A percentile compares a stretch with the other conserved stretches of the same genome.
Conservation (phyloP, 495 filamentous ascomycete species). For the Podospora didyma region DNA sequence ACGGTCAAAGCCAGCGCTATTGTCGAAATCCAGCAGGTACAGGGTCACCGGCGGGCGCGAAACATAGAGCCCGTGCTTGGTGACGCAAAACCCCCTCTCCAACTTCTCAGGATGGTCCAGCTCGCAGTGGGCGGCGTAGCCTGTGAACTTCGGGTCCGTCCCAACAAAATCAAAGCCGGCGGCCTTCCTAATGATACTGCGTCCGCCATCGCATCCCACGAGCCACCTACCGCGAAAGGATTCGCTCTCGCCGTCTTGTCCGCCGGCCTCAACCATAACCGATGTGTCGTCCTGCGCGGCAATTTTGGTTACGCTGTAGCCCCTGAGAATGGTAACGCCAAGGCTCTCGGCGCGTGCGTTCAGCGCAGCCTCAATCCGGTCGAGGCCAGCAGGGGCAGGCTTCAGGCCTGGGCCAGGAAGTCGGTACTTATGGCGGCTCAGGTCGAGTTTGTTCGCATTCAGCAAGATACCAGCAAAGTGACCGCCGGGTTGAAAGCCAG, state of each 20-base stretch:
- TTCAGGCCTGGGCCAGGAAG: constrained; percentile 18
- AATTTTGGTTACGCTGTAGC: constrained; percentile 12
- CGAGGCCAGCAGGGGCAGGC: constrained; percentile 7
- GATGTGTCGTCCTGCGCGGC: constrained; percentile 7
- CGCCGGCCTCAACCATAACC: constrained; percentile 14
- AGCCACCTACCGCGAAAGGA: constrained; percentile 21
- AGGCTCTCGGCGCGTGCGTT: constrained; percentile 20
- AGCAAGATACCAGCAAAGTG: constrained; percentile 30
- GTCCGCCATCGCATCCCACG: constrained; percentile 34
- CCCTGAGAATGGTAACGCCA: constrained; percentile 27
- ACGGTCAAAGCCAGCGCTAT: constrained; percentile 2
- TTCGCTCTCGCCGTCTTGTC: constrained; percentile 2
- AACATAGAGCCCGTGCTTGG: constrained; percentile 4
- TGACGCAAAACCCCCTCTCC: constrained; percentile 19
- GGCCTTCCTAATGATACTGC: constrained; percentile 24
- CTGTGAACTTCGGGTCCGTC: constrained; percentile 14
- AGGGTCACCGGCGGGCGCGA: neutral
- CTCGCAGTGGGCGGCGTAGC: constrained; percentile 21
- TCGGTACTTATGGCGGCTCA: constrained; percentile 22
- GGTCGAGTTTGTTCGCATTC: constrained; percentile 24
- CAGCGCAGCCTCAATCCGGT: constrained; percentile 17
- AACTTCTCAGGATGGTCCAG: constrained; percentile 21
- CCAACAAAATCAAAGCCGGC: constrained; percentile 27
- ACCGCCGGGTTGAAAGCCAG: constrained; percentile 21
- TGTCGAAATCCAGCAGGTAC: neutral